Percentiles rank a stretch among this genome's conserved stretches.
phyloP scores from a whole-genome alignment of 768 basidiomycete species.

The Boletus rubescentipes region DNA sequence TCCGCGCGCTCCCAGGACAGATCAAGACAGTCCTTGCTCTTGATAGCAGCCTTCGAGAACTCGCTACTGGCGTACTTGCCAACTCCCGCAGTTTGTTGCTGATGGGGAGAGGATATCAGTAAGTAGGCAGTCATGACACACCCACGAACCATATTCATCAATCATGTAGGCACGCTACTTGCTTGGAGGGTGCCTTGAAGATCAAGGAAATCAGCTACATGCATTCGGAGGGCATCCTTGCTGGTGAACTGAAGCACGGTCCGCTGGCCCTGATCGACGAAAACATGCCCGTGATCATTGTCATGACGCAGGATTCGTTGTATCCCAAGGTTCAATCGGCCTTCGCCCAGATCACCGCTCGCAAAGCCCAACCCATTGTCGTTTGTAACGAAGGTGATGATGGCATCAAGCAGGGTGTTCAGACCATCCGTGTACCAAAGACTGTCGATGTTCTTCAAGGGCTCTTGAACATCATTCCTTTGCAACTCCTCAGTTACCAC shows the following conservation, averaged over 20 bases:
- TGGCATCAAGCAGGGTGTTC: conserved; percentile 66
- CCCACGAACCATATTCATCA: not conserved
- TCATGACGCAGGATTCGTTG: conserved; percentile 98
- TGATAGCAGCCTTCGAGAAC: conserved; percentile 73
- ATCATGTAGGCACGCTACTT: conserved; percentile 76
- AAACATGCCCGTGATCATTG: conserved; percentile 97
- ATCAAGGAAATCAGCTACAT: conserved; percentile 98
- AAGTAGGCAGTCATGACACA: conserved; percentile 25
- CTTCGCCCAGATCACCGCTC: conserved; percentile 94
- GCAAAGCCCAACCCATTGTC: conserved; percentile 94
- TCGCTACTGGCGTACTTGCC: conserved; percentile 74
- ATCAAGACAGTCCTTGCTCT: conserved; percentile 85
- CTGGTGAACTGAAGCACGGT: conserved; percentile 98
- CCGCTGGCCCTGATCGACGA: conserved; percentile 97
- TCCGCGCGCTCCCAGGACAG: conserved; percentile 86
- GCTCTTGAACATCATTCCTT: conserved; percentile 91
- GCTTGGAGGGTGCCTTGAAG: conserved; percentile 96
- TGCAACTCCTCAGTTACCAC: conserved; percentile 96
- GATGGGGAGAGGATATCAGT: conserved; percentile 99
- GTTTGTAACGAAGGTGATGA: conserved; percentile 93
- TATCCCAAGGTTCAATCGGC: conserved; percentile 99
- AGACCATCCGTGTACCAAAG: conserved; percentile 92
- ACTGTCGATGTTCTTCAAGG: conserved; percentile 96
- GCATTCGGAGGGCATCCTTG: conserved; percentile 73
- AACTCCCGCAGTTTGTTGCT: conserved; percentile 87